Evolutionary conservation across 345 rosid species (phyloP).

Genomic region (Arabidopsis arenosa): DNA sequence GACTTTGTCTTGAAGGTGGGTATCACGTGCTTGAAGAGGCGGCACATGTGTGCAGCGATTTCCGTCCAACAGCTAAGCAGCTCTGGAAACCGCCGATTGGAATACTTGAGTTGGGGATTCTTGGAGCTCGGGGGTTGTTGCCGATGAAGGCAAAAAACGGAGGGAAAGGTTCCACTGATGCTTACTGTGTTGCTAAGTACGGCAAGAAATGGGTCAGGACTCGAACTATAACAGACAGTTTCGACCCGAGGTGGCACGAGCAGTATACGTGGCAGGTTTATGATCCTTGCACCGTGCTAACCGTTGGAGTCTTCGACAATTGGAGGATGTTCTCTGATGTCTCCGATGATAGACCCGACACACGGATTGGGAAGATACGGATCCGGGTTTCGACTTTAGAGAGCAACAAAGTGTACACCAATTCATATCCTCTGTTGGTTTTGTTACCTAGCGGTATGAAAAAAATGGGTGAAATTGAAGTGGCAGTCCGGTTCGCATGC

Average conservation of each 20-base stretch:
- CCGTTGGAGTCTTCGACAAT: conserved; percentile 84
- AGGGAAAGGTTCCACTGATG: conserved; percentile 87
- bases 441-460: conserved; percentile 69
- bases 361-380: conserved; percentile 78
- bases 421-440: conserved; percentile 80
- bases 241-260: conserved; percentile 98
- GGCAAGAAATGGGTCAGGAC: conserved; percentile 99
- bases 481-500: conserved; percentile 90
- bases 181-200: conserved; percentile 93
- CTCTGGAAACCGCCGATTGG: conserved; percentile 96
- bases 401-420: conserved; percentile 87
- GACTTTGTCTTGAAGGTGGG: conserved; percentile 92
- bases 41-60: conserved; percentile 97
- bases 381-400: conserved; percentile 89
- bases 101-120: conserved; percentile 84
- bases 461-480: conserved; percentile 96
- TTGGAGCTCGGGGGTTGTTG: conserved; percentile 88
- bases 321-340: conserved; percentile 83
- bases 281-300: conserved; percentile 91
- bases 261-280: conserved; percentile 99
- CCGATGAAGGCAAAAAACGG: conserved; percentile 83
- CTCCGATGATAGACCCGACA: conserved; percentile 62
- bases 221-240: conserved; percentile 80
- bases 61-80: conserved; percentile 94
- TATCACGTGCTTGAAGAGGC: conserved; percentile 99